phyloP scores from a whole-genome alignment of 768 basidiomycete species.

The Pulveroboletus sp. region DNA sequence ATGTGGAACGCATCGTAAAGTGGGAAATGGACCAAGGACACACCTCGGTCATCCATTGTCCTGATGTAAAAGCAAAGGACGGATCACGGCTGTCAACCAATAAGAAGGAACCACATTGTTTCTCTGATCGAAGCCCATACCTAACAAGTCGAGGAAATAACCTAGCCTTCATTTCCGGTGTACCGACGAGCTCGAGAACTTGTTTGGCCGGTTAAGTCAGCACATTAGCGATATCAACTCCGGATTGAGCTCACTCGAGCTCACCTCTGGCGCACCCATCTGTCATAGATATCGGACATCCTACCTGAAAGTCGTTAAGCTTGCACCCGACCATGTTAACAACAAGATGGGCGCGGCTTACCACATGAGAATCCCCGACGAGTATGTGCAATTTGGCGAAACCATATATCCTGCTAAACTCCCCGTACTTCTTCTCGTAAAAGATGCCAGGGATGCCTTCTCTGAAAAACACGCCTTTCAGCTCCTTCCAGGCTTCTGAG shows the following conservation, averaged over 20 bases:
- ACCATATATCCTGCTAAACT: constrained; percentile 59
- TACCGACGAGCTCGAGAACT: constrained; percentile 68
- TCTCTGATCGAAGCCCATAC: constrained; percentile 28
- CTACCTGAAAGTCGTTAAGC: constrained; percentile 39
- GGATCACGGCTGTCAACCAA: constrained; percentile 53
- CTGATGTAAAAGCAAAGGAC: constrained; percentile 59
- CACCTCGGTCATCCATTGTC: constrained; percentile 86
- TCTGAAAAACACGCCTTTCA: constrained; percentile 62
- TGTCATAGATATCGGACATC: constrained; percentile 78
- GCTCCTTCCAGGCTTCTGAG: constrained; percentile 68
- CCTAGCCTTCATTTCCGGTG: constrained; percentile 54
- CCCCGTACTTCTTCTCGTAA: constrained; percentile 60
- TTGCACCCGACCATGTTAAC: not conserved
- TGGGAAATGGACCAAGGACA: not conserved
- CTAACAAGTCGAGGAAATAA: constrained; percentile 60
- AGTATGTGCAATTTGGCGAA: constrained; percentile 66
- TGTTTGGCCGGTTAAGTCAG: not conserved
- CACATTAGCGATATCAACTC: not conserved
- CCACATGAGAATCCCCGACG: constrained; percentile 63
- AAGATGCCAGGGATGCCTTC: constrained; percentile 68
- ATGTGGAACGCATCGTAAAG: not conserved
- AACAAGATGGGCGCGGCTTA: constrained; percentile 23
- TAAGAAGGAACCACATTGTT: not conserved
- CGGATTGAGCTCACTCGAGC: constrained; percentile 27
- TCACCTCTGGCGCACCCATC: constrained; percentile 68